Conservation (phyloP, 352 stramenopile genomes). For the Globisporangium irregulare region DNA sequence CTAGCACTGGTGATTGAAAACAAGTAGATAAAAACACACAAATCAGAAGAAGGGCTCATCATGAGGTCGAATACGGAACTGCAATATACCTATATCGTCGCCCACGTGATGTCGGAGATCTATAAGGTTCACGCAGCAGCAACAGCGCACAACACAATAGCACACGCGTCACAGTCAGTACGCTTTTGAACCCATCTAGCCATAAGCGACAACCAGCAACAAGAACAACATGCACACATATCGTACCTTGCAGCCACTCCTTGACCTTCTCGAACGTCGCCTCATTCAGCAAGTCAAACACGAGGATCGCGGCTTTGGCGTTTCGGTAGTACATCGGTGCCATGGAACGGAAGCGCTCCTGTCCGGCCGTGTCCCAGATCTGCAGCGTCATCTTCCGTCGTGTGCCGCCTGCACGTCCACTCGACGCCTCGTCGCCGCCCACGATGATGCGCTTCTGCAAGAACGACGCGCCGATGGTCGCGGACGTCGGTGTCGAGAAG, state of each 20-base stretch:
- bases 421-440: constrained; percentile 29
- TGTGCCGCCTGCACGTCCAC: constrained; percentile 15
- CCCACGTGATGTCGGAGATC: constrained; percentile 77
- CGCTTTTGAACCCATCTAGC: neutral
- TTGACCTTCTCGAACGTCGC: constrained; percentile 85
- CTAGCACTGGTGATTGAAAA: constrained; percentile 39
- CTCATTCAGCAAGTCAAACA: constrained; percentile 80
- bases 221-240: neutral
- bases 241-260: constrained; percentile 77
- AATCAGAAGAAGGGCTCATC: neutral
- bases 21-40: neutral
- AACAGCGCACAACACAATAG: constrained; percentile 1
- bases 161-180: neutral
- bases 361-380: constrained; percentile 83
- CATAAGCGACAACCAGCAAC: neutral
- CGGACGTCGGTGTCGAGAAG: constrained; percentile 81
- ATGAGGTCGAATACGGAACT: neutral
- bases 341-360: constrained; percentile 85
- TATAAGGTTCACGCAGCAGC: constrained; percentile 15
- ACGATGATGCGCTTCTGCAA: constrained; percentile 84
- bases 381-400: constrained; percentile 84
- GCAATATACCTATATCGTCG: constrained; percentile 52
- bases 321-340: constrained; percentile 91
- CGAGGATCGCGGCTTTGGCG: constrained; percentile 83
- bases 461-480: constrained; percentile 85